Percentiles rank a stretch among this genome's conserved stretches.
Evolutionary conservation across 306 rosid genomes (phyloP).

Genomic region (Boehmeria nivea): DNA sequence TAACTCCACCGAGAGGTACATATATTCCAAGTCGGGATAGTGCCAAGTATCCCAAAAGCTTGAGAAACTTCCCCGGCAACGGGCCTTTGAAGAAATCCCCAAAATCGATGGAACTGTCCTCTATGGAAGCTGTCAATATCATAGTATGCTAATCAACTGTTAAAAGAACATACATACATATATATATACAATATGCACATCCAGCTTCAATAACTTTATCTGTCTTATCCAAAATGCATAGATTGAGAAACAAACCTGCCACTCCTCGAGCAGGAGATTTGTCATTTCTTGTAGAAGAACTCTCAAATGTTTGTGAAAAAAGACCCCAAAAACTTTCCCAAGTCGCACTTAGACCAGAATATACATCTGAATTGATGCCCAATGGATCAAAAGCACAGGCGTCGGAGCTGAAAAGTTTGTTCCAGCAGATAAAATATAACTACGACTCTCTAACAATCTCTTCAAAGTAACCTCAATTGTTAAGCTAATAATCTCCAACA

Average conservation of each 20-base stretch:
- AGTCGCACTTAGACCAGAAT: constrained; percentile 44
- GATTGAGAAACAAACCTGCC: constrained; percentile 56
- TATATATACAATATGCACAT: not conserved
- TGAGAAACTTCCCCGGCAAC: constrained; percentile 85
- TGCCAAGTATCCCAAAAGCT: constrained; percentile 78
- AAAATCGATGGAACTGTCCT: constrained; percentile 87
- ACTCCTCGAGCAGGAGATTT: constrained; percentile 73
- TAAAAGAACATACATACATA: constrained; percentile 1
- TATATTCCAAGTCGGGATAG: constrained; percentile 87
- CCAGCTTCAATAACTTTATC: constrained; percentile 3
- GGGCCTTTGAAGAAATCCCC: constrained; percentile 97
- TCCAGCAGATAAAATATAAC: not conserved
- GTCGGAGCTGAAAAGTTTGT: constrained; percentile 45
- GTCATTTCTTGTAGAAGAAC: constrained; percentile 63
- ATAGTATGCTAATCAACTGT: constrained; percentile 30
- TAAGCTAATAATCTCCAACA: too few species aligned
- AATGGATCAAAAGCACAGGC: constrained; percentile 70
- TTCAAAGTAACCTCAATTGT: too few species aligned
- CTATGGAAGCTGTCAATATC: constrained; percentile 75
- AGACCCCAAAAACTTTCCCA: constrained; percentile 45
- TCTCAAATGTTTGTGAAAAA: constrained; percentile 49
- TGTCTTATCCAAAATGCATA: not conserved
- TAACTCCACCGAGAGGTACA: constrained; percentile 91
- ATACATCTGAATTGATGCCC: constrained; percentile 54
- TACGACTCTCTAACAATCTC: too few species aligned